These are phyloP conservation scores for Zymoseptoria crescenta DNA, from an alignment of 2,329 filamentous ascomycete genomes.

Conservation along the genomic window DNA sequence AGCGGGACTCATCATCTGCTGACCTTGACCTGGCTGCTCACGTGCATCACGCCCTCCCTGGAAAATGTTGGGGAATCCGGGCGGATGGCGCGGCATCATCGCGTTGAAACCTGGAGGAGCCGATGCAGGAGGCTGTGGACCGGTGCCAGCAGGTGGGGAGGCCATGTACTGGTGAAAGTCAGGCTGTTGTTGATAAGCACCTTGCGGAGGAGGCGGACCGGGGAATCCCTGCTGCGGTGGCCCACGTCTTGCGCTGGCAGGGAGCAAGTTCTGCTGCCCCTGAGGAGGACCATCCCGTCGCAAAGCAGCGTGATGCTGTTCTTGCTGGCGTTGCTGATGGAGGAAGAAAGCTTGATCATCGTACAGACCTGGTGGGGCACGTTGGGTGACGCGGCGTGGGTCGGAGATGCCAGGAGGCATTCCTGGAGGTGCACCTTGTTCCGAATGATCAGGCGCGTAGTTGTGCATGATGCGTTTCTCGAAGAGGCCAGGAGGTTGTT, in stretches of 20 bases:
- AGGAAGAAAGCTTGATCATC: slow-evolving; percentile 25
- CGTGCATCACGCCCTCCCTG: slow-evolving; percentile 16
- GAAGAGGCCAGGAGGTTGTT: slow-evolving; percentile 29
- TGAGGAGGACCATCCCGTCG: slow-evolving; percentile 17
- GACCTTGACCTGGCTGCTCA: slow-evolving; percentile 4
- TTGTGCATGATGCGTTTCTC: slow-evolving; percentile 30
- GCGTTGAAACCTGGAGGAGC: slow-evolving; percentile 24
- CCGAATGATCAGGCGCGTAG: slow-evolving; percentile 17
- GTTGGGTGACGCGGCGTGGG: slow-evolving; percentile 21
- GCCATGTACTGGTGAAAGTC: slow-evolving; percentile 14
- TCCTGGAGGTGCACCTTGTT: slow-evolving; percentile 13
- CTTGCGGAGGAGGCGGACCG: slow-evolving; percentile 12
- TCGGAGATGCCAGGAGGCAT: slow-evolving; percentile 14
- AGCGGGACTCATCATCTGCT: slow-evolving; percentile 9
- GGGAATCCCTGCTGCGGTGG: slow-evolving; percentile 3
- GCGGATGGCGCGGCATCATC: slow-evolving; percentile 26
- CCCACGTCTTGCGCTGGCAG: slow-evolving; percentile 1
- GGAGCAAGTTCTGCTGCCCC: slow-evolving; percentile 5
- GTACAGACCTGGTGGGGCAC: slow-evolving; percentile 28
- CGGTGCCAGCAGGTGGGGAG: slow-evolving; percentile 15
- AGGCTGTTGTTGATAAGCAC: slow-evolving; percentile 15
- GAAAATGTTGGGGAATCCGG: slow-evolving; percentile 28
- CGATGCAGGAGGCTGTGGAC: neutral
- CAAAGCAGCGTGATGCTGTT: slow-evolving; percentile 17
- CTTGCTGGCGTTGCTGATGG: slow-evolving; percentile 25